phyloP scores from a whole-genome alignment of 148 eudicot species.

The Spergularia marina region DNA sequence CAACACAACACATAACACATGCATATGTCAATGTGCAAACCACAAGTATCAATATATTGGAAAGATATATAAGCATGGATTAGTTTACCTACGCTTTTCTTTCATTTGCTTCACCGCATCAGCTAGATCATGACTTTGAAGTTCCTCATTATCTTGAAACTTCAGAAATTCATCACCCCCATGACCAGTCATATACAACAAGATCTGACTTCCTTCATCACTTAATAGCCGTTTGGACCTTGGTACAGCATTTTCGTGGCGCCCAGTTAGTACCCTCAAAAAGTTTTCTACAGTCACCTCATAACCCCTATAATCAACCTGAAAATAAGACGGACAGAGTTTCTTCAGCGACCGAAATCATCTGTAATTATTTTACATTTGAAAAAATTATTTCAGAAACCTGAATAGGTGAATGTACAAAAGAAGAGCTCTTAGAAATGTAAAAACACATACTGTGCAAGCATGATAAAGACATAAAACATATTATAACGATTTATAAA shows the following conservation, averaged over 20 bases:
- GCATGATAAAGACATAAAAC: not conserved
- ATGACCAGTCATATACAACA: constrained; percentile 96
- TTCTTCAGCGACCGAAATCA: not conserved
- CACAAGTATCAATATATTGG: not conserved
- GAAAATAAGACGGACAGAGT: constrained; percentile 21
- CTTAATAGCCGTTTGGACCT: constrained; percentile 92
- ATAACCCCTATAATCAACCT: constrained; percentile 99
- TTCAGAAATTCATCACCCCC: constrained; percentile 98
- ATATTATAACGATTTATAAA: not conserved
- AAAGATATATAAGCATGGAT: constrained; percentile 6
- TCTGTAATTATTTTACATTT: too few relatives aligned
- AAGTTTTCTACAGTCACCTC: constrained; percentile 97
- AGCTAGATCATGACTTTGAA: constrained; percentile 98
- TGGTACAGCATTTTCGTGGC: constrained; percentile 94
- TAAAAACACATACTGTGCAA: not conserved
- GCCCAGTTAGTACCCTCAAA: constrained; percentile 85
- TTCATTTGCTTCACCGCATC: constrained; percentile 99
- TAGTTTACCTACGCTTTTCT: constrained; percentile 82
- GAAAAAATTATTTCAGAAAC: too few relatives aligned
- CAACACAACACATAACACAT: not conserved
- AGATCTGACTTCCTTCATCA: constrained; percentile 98
- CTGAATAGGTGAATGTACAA: not conserved
- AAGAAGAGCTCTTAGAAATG: not conserved
- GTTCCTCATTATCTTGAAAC: constrained; percentile 98
- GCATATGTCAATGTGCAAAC: constrained; percentile 1